These are phyloP conservation scores for Cladosporium sp. DNA, from an alignment of 2,329 filamentous ascomycete genomes.

Conservation along the genomic window DNA sequence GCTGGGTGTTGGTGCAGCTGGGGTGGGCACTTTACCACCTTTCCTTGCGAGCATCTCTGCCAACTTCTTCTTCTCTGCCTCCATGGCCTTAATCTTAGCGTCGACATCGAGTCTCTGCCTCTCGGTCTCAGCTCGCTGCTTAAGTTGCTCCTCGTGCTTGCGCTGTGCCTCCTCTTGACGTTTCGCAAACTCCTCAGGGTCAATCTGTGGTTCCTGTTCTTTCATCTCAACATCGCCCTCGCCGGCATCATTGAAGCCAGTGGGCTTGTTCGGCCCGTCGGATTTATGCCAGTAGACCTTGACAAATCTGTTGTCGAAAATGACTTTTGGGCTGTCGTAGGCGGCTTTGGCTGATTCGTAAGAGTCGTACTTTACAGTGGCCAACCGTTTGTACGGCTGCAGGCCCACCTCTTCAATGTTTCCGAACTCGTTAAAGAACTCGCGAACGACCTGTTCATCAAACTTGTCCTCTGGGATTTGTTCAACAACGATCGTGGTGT, in stretches of 20 bases:
- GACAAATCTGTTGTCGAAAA: conserved; percentile 84
- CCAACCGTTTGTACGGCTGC: conserved; percentile 66
- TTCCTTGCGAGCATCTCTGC: conserved; percentile 64
- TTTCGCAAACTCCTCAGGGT: conserved; percentile 68
- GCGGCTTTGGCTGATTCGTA: conserved; percentile 69
- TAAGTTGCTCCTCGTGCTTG: conserved; percentile 65
- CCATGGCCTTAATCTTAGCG: conserved; percentile 63
- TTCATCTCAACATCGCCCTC: conserved; percentile 32
- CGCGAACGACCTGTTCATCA: conserved; percentile 63
- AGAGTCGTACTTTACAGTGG: conserved; percentile 68
- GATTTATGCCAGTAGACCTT: conserved; percentile 77
- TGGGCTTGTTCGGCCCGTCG: conserved; percentile 29
- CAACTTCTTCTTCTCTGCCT: conserved; percentile 64
- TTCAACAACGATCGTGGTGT: conserved; percentile 73
- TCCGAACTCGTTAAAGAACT: conserved; percentile 74
- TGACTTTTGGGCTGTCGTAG: conserved; percentile 74
- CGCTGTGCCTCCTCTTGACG: conserved; percentile 74
- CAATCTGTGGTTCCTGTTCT: conserved; percentile 58
- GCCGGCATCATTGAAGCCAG: conserved; percentile 14
- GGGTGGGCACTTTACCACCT: conserved; percentile 39
- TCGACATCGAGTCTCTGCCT: conserved; percentile 65
- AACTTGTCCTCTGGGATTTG: conserved; percentile 74
- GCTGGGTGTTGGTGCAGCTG: conserved; percentile 17
- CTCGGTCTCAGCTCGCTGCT: conserved; percentile 64
- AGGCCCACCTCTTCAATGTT: conserved; percentile 64